Conservation (phyloP, 192 early-diverging fungal genomes). For the Chytriomyces sp. region DNA sequence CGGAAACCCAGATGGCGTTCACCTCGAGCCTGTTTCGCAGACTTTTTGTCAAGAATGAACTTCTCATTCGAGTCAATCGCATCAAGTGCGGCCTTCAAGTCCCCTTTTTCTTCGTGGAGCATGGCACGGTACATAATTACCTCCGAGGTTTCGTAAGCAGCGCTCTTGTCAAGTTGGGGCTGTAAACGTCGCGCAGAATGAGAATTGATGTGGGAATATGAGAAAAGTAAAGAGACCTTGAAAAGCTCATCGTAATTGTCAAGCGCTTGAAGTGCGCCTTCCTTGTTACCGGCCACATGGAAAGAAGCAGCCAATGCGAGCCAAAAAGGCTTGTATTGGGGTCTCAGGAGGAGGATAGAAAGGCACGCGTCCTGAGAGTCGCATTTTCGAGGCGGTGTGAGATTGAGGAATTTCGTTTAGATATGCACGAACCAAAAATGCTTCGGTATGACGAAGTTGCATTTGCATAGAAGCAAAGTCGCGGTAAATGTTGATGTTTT, state of each 20-base stretch:
- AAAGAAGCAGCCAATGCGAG: constrained; percentile 83
- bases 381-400: not conserved
- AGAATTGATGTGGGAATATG: not conserved
- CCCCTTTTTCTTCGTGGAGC: constrained; percentile 82
- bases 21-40: constrained; percentile 68
- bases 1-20: too few species aligned
- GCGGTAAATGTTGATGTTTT: constrained; percentile 90
- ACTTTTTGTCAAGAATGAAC: constrained; percentile 73
- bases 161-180: constrained; percentile 22
- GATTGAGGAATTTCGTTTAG: not conserved
- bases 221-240: constrained; percentile 51
- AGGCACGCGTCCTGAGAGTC: constrained; percentile 23
- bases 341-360: constrained; percentile 66
- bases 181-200: not conserved
- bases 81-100: constrained; percentile 73
- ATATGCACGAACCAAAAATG: constrained; percentile 61
- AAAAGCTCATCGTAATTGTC: constrained; percentile 67
- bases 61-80: constrained; percentile 74
- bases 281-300: constrained; percentile 75
- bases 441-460: constrained; percentile 86
- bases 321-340: constrained; percentile 77
- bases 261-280: constrained; percentile 75
- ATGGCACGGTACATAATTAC: constrained; percentile 84
- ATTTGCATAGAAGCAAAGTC: constrained; percentile 86
- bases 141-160: constrained; percentile 77